A percentile compares a stretch with the other conserved stretches of the same genome.
phyloP scores from a whole-genome alignment of 2,329 filamentous ascomycete species.

The Nothophaeocryptopus gaeumannii region DNA sequence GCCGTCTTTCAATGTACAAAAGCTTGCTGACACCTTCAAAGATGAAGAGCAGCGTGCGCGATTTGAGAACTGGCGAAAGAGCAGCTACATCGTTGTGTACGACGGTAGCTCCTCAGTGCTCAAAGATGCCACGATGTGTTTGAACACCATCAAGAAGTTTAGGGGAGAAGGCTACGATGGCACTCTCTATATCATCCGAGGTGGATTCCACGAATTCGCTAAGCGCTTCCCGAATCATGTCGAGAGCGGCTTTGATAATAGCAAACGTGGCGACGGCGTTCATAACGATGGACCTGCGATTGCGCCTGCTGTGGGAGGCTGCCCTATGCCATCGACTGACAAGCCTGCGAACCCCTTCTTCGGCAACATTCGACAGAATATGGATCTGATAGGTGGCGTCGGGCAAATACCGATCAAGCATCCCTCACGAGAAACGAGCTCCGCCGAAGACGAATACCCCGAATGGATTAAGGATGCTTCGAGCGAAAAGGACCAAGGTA shows the following conservation, averaged over 20 bases:
- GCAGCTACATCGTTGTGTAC: conserved; percentile 80
- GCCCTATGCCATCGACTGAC: conserved; percentile 69
- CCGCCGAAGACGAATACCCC: conserved; percentile 59
- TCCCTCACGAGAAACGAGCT: conserved; percentile 52
- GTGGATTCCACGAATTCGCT: conserved; percentile 76
- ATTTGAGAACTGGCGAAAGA: conserved; percentile 74
- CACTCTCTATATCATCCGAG: conserved; percentile 69
- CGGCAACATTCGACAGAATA: conserved; percentile 91
- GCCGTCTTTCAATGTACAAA: conserved; percentile 83
- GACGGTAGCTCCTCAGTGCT: conserved; percentile 73
- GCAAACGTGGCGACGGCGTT: conserved; percentile 33
- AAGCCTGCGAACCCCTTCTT: conserved; percentile 85
- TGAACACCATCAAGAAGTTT: conserved; percentile 94
- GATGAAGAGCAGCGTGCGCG: conserved; percentile 64
- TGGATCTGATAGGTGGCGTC: conserved; percentile 89
- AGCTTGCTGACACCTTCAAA: conserved; percentile 82
- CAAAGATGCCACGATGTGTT: conserved; percentile 74
- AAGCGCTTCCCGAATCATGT: conserved; percentile 63
- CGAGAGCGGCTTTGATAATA: conserved; percentile 43
- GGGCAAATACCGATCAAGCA: conserved; percentile 69
- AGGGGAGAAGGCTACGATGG: conserved; percentile 77
- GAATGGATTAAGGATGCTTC: conserved; percentile 72
- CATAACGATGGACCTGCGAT: conserved; percentile 55
- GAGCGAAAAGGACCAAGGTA: conserved; percentile 68
- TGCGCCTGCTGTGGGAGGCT: conserved; percentile 83